Base-by-base conservation (phyloP, 371 early-diverging fungal genomes). In the Syncephalastrum contaminatum region DNA sequence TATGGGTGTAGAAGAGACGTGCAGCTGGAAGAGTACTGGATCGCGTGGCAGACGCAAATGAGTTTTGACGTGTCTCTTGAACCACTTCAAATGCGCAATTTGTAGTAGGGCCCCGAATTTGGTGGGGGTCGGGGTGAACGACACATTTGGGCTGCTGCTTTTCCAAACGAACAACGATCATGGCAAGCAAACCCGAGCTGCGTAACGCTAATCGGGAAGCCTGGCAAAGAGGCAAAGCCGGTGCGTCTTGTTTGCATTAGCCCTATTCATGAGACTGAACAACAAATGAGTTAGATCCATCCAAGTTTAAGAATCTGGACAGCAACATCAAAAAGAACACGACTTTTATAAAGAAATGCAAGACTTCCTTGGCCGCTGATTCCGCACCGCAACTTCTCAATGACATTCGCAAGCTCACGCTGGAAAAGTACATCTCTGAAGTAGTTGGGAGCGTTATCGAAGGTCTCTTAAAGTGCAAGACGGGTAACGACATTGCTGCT, bases 361-460 rank as follows among this genome's bases (percentile, higher is more conserved):
- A 90, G 59, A 77, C 93, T 0, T 82, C 85, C 21, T 72, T 97
- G 53, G 88, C 89, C 18, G 84, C 87, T 14, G 95, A 95, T 53
- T 82, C 82, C 27, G 63, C 76, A 0, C 67, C 79, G 4, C 81
- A 88, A 53, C 70, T 97, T 5, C 68, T 90, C 39, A 89, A 91
- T 47, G 98, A 98, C 64, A 82, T 97, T 36, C 78, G 83, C 25
- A 79, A 87, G 41, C 80, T 98, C 22, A 92, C 88, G 57, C 82
- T 97, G n/a, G 97, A 95, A 65, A 98, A 97, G 66, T 98, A 97
- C 69, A 82, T 96, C 58, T 87, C 88, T 30, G 99, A 98, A 81
- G 83, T 96, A 18, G 94, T 90, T 3, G 76, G 86, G 2, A 88
- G 94, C 19, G 84, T 94, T 8, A 70, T 85, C 36, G 97, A 96